Percentiles rank a stretch among this genome's conserved stretches.
Evolutionary conservation across 345 rosid genomes (phyloP).

Genomic region (Brassica incana): DNA sequence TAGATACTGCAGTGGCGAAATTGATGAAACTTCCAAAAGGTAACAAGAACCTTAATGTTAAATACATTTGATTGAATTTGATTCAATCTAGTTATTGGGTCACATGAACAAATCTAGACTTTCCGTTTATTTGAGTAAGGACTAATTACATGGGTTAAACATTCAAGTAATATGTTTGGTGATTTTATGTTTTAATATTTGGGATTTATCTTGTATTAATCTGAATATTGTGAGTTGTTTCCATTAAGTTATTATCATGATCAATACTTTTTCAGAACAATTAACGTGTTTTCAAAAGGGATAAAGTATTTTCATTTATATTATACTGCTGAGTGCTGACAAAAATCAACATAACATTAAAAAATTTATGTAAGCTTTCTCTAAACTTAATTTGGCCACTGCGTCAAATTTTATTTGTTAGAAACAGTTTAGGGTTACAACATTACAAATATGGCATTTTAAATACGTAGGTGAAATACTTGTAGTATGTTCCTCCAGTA

Average conservation of each 20-base stretch:
- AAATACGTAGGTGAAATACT: neutral
- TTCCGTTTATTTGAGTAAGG: neutral
- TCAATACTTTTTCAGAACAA: neutral
- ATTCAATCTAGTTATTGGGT: neutral
- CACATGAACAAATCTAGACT: neutral
- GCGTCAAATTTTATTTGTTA: neutral
- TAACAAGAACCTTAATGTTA: neutral
- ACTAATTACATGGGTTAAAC: neutral
- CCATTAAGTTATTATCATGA: neutral
- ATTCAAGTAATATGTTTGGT: neutral
- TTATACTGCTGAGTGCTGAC: too few relatives aligned
- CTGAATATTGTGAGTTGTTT: neutral
- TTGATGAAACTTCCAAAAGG: slow-evolving; percentile 18
- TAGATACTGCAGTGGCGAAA: neutral
- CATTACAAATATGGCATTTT: neutral
- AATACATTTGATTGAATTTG: slow-evolving; percentile 5
- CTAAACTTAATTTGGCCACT: too few relatives aligned
- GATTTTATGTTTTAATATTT: neutral
- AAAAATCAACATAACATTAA: too few relatives aligned
- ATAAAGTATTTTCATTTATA: too few relatives aligned
- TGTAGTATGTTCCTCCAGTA: neutral
- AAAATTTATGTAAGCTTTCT: too few relatives aligned
- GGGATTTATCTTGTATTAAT: neutral
- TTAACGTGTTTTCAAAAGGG: too few relatives aligned
- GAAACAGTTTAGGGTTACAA: neutral